Base-by-base conservation (phyloP, 768 basidiomycete genomes). In the Boletus sp. region DNA sequence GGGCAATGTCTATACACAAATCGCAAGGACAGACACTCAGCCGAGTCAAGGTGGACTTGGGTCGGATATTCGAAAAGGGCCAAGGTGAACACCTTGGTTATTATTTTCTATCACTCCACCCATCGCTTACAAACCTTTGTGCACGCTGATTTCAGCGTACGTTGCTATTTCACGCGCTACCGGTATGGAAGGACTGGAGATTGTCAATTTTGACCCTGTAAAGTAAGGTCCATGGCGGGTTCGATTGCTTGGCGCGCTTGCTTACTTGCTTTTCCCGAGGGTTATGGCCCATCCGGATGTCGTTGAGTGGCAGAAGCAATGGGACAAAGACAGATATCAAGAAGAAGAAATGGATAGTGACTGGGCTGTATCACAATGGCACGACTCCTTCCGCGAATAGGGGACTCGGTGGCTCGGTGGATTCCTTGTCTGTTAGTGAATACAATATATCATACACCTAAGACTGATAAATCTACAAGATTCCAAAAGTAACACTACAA, bases 1-100 rank as follows among this genome's bases (percentile, higher is more conserved):
- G 95, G 94, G 95, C 96, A 0, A 96, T 98, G 92, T 91, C 89
- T 35, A 98, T 98, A 60, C 97, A 99, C 72, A 99, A 99, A 71
- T 88, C 90, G 7, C 97, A 99, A 71, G 97, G 97, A 8, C 97
- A 98, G 71, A 98, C 97, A 0, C 79, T 99, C 29, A 87, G 90
- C 6, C 83, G 93, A 39, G 95, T 98, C 61, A 96, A 90, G 64
- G 94, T 98, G 40, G 94, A 98, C 63, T 78, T 99, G 41, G 83
- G 79, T 32, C 87, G 83, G 64, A 87, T 97, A 15, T 99, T 99
- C 64, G 97, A 93, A 70, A 93, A 90, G 67, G 91, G 90, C 34
- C 66, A 76, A 72, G 76, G 74, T 72, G 54, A 62, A 23, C 23
- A 23, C 25, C 29, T 41, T 32, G 19, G n/a, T 51, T 37, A 43